Evolutionary conservation across 2,329 filamentous ascomycete genomes (phyloP).

Genomic region (Colletotrichum phormii): DNA sequence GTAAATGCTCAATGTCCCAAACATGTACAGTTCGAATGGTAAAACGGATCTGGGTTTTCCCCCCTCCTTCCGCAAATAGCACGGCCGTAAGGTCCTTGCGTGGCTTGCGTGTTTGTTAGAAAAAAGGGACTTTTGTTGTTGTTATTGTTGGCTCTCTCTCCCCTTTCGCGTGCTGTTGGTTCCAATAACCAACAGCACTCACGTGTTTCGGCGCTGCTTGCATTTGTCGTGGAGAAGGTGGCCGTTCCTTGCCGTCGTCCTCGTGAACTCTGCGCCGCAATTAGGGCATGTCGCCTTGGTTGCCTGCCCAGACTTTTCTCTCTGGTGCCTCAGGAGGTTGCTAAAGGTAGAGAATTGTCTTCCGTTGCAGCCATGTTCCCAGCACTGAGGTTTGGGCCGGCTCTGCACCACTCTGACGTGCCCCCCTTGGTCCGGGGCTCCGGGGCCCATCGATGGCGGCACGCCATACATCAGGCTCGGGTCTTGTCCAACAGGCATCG

Average conservation of each 20-base stretch:
- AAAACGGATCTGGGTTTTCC: neutral
- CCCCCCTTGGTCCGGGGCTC: constrained; percentile 50
- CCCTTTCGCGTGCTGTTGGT: constrained; percentile 3
- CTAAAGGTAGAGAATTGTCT: constrained; percentile 96
- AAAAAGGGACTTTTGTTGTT: constrained; percentile 7
- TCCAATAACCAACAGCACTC: constrained; percentile 22
- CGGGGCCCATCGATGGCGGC: constrained; percentile 47
- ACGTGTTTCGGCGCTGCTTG: constrained; percentile 73
- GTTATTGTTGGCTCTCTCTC: constrained; percentile 4
- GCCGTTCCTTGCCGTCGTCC: constrained; percentile 88
- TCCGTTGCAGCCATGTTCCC: constrained; percentile 97
- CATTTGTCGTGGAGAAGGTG: constrained; percentile 91
- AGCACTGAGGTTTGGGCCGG: constrained; percentile 93
- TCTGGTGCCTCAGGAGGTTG: constrained; percentile 91
- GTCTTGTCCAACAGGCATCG: constrained; percentile 53
- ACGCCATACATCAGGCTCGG: constrained; percentile 57
- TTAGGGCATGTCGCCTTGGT: constrained; percentile 90
- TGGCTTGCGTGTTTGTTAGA: neutral
- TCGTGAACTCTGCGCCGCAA: constrained; percentile 92
- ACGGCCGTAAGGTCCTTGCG: neutral
- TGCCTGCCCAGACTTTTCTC: constrained; percentile 93
- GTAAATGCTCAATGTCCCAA: neutral
- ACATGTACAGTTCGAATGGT: constrained; percentile 28
- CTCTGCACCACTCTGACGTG: constrained; percentile 78
- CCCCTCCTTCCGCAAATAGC: neutral